Base-by-base conservation (phyloP, 2,329 filamentous ascomycete species). In the Mollisiaceae sp. region DNA sequence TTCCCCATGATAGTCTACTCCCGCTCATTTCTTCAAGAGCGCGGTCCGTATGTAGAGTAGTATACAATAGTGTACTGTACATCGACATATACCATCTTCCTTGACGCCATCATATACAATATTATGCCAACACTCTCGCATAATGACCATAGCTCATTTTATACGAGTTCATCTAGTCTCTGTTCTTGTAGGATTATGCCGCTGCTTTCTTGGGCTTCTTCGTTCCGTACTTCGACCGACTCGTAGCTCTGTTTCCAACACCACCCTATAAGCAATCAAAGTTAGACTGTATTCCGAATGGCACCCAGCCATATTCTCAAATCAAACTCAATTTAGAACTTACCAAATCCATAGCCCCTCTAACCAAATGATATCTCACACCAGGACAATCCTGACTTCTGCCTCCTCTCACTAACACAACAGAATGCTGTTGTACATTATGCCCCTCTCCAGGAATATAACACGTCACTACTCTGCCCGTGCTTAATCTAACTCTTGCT, bases 391-490 rank as follows among this genome's bases (percentile, higher is more conserved):
- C 95, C 86, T 98, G 95, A 70, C 88, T 89, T 77, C 95, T 86
- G 1, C 95, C 95, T 65, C 95, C 95, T 71, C 95, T 86, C n/a
- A 99, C 94, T 71, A 98, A 83, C 63, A 99, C 95, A 56, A 99
- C 95, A 74, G 91, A 96, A 83, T 99, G 96, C 85, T 98, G 95
- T 84, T 98, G 94, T 71, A 98, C 94, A 79, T 98, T 99, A 82
- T 99, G 95, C 58, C 95, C 94, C 86, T 98, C 94, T 60, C 95
- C 95, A 39, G 94, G 93, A 75, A 99, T 97, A 82, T 97, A 98
- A 32, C 92, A 92, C 65, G 93, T 97, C 69, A 99, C 85, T 65
- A 96, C 86, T 76, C 89, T 92, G 63, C 95, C 95, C 69, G 88
- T 94, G 66, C 91, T 95, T 77, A 99, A 82, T 72, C 94, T 85